Conservation (phyloP, 345 rosid genomes). For the Arabidopsis arenosa region DNA sequence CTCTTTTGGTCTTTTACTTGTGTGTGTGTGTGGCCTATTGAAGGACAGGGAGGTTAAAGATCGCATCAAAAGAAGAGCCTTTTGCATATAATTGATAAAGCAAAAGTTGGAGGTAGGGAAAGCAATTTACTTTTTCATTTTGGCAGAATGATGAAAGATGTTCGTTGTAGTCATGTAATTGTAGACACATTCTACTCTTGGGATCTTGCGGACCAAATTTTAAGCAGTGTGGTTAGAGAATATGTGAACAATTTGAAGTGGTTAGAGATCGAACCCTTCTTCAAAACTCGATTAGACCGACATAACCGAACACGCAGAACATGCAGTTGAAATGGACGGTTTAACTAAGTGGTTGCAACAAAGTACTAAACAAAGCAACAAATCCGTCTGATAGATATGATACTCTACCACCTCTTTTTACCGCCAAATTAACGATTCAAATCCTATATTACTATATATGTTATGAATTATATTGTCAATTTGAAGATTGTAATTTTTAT, state of each 20-base stretch:
- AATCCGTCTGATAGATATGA: neutral
- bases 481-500: neutral
- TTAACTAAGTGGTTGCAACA: too few species aligned
- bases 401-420: neutral
- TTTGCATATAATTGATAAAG: constrained; percentile 6
- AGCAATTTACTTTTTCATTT: constrained; percentile 10
- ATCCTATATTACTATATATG: too few species aligned
- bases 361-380: neutral
- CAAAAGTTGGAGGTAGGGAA: constrained; percentile 10
- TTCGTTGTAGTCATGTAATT: neutral
- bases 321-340: neutral
- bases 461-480: neutral
- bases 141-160: constrained; percentile 4
- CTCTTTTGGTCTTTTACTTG: neutral
- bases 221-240: neutral
- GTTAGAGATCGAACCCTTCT: too few species aligned
- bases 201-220: neutral
- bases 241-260: neutral
- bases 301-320: too few species aligned
- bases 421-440: neutral
- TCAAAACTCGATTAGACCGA: too few species aligned
- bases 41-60: neutral
- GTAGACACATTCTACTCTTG: neutral
- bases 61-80: constrained; percentile 8
- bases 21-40: neutral